Percentiles rank a stretch among this genome's conserved stretches.
phyloP scores from a whole-genome alignment of 345 rosid species.

The Raphanus sativus region DNA sequence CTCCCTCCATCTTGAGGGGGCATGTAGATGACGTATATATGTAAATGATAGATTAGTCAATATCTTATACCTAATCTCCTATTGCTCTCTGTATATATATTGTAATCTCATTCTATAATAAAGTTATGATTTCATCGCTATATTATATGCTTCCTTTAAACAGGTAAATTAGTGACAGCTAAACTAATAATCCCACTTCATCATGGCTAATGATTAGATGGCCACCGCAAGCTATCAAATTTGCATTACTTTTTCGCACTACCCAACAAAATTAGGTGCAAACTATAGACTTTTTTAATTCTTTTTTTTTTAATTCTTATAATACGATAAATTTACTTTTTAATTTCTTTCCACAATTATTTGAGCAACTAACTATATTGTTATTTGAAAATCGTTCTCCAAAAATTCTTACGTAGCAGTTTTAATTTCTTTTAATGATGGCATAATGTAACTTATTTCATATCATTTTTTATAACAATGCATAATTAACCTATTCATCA shows the following conservation, averaged over 20 bases:
- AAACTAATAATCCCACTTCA: constrained; percentile 14
- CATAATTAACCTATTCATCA: neutral
- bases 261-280: constrained; percentile 7
- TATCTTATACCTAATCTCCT: no score
- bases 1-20: no score
- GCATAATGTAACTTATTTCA: neutral
- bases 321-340: neutral
- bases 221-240: constrained; percentile 14
- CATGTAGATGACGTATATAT: no score
- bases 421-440: neutral
- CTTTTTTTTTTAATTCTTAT: neutral
- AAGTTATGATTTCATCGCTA: no score
- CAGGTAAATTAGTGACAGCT: constrained; percentile 7
- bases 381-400: neutral
- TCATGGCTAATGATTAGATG: constrained; percentile 14
- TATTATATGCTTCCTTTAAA: neutral
- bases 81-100: no score
- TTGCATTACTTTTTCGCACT: constrained; percentile 6
- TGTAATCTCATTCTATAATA: no score
- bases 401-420: neutral
- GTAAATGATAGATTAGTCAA: no score
- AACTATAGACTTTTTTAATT: neutral
- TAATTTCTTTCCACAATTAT: neutral
- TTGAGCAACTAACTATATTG: neutral
- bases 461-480: neutral